Evolutionary conservation across 306 rosid genomes (phyloP).

Genomic region (Trifolium dubium): DNA sequence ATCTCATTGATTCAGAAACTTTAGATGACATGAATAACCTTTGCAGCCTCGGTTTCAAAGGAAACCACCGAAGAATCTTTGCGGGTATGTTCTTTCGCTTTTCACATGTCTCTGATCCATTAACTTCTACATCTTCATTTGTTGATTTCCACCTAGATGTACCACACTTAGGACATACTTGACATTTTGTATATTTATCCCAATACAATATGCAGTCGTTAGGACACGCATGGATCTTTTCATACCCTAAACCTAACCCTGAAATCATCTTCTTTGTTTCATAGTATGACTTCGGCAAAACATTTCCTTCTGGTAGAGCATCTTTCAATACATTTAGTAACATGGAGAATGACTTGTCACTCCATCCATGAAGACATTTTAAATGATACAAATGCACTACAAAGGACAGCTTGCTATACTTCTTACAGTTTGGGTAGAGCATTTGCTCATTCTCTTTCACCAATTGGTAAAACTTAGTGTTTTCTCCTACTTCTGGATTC

Average conservation of each 20-base stretch:
- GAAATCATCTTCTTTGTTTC: slow-evolving; percentile 2
- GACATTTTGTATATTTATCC: background rate
- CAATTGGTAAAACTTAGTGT: background rate
- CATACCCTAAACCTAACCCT: background rate
- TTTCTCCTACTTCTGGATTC: background rate
- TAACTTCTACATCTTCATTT: background rate
- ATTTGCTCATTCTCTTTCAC: background rate
- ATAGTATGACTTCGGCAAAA: background rate
- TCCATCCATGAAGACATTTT: background rate
- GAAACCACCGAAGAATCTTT: background rate
- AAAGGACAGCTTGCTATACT: background rate
- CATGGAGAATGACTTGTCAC: background rate
- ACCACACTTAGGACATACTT: background rate
- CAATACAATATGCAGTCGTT: background rate
- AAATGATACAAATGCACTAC: background rate
- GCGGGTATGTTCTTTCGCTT: background rate
- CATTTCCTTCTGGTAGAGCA: background rate
- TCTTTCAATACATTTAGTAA: too few species aligned
- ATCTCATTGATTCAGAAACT: background rate
- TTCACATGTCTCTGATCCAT: background rate
- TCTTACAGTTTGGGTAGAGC: background rate
- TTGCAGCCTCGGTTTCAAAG: background rate
- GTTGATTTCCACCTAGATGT: background rate
- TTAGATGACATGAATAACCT: background rate
- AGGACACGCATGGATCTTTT: background rate